Evolutionary conservation across 306 rosid genomes (phyloP).

Genomic region (Cucurbita maxima): DNA sequence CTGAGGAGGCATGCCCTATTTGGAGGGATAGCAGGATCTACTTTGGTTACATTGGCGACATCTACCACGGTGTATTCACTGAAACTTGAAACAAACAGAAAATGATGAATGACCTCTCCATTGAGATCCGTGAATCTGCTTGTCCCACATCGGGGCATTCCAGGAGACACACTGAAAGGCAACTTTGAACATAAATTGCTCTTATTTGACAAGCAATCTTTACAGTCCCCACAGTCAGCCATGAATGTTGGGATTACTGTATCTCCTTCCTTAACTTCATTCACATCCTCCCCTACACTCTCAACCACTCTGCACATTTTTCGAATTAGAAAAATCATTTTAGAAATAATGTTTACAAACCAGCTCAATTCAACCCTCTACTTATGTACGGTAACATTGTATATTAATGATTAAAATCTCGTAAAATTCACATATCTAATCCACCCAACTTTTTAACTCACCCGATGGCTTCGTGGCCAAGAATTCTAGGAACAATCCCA

Average conservation of each 20-base stretch:
- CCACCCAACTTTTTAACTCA: neutral
- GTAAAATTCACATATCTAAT: too few relatives aligned
- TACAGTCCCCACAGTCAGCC: constrained; percentile 55
- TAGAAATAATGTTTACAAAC: too few relatives aligned
- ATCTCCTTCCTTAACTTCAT: constrained; percentile 61
- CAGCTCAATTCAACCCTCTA: too few relatives aligned
- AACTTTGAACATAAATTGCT: constrained; percentile 60
- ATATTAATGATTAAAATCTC: too few relatives aligned
- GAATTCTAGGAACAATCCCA: constrained; percentile 46
- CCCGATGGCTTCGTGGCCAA: constrained; percentile 91
- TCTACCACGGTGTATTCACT: constrained; percentile 63
- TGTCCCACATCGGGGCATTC: constrained; percentile 42
- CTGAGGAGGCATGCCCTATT: constrained; percentile 63
- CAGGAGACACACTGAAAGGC: constrained; percentile 39
- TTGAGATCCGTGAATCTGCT: constrained; percentile 62
- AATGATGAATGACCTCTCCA: constrained; percentile 51
- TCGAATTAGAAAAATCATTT: too few relatives aligned
- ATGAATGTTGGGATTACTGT: constrained; percentile 52
- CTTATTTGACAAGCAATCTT: constrained; percentile 50
- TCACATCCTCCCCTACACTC: constrained; percentile 60
- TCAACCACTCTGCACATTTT: constrained; percentile 74
- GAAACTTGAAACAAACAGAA: constrained; percentile 68
- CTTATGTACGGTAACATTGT: too few relatives aligned
- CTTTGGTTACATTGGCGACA: constrained; percentile 45
- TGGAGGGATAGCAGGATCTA: constrained; percentile 41